These are phyloP conservation scores for Calocybe cyanea DNA, from an alignment of 768 basidiomycete genomes.

Conservation along the genomic window DNA sequence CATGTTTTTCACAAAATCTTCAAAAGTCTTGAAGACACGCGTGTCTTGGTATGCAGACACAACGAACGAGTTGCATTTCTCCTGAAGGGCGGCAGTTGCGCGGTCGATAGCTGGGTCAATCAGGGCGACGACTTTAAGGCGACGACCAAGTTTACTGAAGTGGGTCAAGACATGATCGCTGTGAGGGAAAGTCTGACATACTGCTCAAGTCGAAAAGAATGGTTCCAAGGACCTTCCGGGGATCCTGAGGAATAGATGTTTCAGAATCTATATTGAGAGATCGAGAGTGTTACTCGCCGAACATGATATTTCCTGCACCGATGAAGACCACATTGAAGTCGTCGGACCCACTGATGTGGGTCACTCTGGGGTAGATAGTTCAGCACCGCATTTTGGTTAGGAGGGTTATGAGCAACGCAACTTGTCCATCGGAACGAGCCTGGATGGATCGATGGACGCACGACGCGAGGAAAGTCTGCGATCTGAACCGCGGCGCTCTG, in stretches of 20 bases:
- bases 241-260: slow-evolving; percentile 47
- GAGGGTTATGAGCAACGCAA: slow-evolving; percentile 21
- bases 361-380: slow-evolving; percentile 31
- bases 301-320: slow-evolving; percentile 98
- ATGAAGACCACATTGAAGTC: slow-evolving; percentile 94
- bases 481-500: slow-evolving; percentile 48
- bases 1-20: slow-evolving; percentile 78
- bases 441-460: slow-evolving; percentile 73
- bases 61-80: slow-evolving; percentile 93
- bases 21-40: slow-evolving; percentile 76
- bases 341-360: slow-evolving; percentile 54
- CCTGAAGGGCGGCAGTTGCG: slow-evolving; percentile 73
- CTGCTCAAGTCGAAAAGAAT: slow-evolving; percentile 90
- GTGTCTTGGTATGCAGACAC: slow-evolving; percentile 91
- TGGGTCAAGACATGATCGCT: slow-evolving; percentile 10
- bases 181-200: slow-evolving; percentile 28
- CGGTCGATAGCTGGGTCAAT: slow-evolving; percentile 89
- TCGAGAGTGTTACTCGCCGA: slow-evolving; percentile 49
- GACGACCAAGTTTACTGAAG: slow-evolving; percentile 84
- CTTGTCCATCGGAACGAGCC: slow-evolving; percentile 80
- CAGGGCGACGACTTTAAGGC: slow-evolving; percentile 93
- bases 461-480: slow-evolving; percentile 49
- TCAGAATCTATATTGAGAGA: not conserved
- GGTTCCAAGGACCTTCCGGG: slow-evolving; percentile 89
- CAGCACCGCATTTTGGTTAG: slow-evolving; percentile 4